A percentile compares a stretch with the other conserved stretches of the same genome.
phyloP scores from a whole-genome alignment of 2,329 filamentous ascomycete species.

The Penicillium sp. region DNA sequence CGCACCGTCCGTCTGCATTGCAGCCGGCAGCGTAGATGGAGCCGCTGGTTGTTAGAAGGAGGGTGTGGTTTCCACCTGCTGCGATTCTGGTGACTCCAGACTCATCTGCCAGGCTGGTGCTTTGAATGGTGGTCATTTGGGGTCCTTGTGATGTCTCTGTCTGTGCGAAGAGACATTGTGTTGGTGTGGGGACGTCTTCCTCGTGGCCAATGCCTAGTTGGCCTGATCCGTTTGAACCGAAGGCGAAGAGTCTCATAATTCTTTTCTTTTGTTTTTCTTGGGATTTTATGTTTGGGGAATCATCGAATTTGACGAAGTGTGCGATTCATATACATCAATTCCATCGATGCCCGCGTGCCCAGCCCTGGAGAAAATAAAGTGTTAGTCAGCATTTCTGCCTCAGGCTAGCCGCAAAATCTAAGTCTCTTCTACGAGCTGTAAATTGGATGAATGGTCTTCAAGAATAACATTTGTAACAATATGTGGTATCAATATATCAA shows the following conservation, averaged over 20 bases:
- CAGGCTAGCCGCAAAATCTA: not conserved
- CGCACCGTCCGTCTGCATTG: slow-evolving; percentile 42
- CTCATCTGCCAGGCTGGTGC: not conserved
- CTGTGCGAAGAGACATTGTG: slow-evolving; percentile 50
- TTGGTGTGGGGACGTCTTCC: slow-evolving; percentile 61
- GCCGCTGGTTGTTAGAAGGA: slow-evolving; percentile 57
- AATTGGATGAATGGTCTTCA: not conserved
- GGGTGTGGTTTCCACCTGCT: slow-evolving; percentile 78
- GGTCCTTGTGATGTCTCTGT: slow-evolving; percentile 14
- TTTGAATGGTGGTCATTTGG: not conserved
- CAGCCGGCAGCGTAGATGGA: slow-evolving; percentile 59
- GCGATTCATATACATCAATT: not conserved
- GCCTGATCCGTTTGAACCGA: slow-evolving; percentile 69
- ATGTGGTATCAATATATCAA: slow-evolving; percentile 18
- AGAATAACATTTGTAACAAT: not conserved
- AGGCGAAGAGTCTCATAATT: slow-evolving; percentile 50
- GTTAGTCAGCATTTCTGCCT: slow-evolving; percentile 2
- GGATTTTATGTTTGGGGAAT: not conserved
- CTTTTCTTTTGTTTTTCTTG: not conserved
- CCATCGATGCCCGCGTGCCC: not conserved
- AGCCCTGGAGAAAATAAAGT: not conserved
- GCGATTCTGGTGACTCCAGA: slow-evolving; percentile 33
- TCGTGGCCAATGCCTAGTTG: slow-evolving; percentile 64
- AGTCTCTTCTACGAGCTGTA: not conserved
- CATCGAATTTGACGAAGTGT: not conserved